phyloP scores from a whole-genome alignment of 2,329 filamentous ascomycete species.

The Fusarium avenaceum region DNA sequence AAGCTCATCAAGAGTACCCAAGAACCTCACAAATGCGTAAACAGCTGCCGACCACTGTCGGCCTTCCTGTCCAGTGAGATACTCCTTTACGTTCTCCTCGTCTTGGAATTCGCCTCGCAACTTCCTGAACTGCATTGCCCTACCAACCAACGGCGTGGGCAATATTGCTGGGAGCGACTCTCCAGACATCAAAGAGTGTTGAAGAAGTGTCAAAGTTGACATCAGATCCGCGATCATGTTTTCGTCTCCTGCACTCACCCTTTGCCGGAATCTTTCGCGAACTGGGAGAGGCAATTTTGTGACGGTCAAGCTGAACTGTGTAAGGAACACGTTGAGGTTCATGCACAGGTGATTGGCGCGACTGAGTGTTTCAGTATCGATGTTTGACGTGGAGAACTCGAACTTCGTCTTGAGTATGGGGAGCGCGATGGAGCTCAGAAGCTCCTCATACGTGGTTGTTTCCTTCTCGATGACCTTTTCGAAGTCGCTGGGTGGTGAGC shows the following conservation, averaged over 20 bases:
- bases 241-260: slow-evolving; percentile 15
- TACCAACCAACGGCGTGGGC: slow-evolving; percentile 19
- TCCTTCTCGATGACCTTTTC: slow-evolving; percentile 22
- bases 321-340: slow-evolving; percentile 23
- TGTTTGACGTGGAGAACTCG: slow-evolving; percentile 27
- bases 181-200: slow-evolving; percentile 22
- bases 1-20: slow-evolving; percentile 23
- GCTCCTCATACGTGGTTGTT: slow-evolving; percentile 13
- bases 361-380: slow-evolving; percentile 21
- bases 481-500: slow-evolving; percentile 11
- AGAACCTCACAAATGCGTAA: slow-evolving; percentile 23
- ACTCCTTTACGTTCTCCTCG: slow-evolving; percentile 13
- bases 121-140: slow-evolving; percentile 24
- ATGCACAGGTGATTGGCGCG: slow-evolving; percentile 19
- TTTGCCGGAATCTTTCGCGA: slow-evolving; percentile 16
- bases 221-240: slow-evolving; percentile 18
- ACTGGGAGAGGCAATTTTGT: slow-evolving; percentile 19
- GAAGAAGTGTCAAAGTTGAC: slow-evolving; percentile 25
- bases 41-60: slow-evolving; percentile 27
- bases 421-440: slow-evolving; percentile 18
- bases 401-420: slow-evolving; percentile 23
- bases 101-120: slow-evolving; percentile 21
- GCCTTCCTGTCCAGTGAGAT: slow-evolving; percentile 6
- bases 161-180: slow-evolving; percentile 19
- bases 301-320: slow-evolving; percentile 20